phyloP scores from a whole-genome alignment of 345 rosid species.

The Geranium rotundifolium region DNA sequence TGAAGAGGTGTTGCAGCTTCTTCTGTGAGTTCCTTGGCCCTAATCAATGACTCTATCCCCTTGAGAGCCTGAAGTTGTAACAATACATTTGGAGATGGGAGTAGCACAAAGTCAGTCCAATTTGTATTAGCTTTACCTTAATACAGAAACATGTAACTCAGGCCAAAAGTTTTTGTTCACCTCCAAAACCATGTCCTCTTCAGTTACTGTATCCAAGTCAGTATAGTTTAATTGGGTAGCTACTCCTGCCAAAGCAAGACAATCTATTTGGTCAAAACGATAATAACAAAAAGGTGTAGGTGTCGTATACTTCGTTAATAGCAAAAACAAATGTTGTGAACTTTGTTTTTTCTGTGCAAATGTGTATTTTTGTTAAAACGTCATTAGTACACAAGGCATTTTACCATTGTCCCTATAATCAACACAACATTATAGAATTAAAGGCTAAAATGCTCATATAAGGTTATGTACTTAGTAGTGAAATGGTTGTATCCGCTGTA shows the following conservation, averaged over 20 bases:
- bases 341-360: no score
- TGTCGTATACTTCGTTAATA: background rate
- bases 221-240: constrained; percentile 45
- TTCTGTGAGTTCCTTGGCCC: constrained; percentile 83
- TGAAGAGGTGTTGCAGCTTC: constrained; percentile 79
- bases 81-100: background rate
- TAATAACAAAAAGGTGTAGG: background rate
- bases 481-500: constrained; percentile 66
- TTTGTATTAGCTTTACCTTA: background rate
- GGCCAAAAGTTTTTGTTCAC: constrained; percentile 18
- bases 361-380: no score
- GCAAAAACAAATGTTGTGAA: background rate
- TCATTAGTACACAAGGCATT: no score
- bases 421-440: no score
- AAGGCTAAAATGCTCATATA: no score
- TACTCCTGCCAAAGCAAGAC: constrained; percentile 35
- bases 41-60: constrained; percentile 61
- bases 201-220: constrained; percentile 42
- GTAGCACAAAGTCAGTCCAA: background rate
- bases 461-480: constrained; percentile 71
- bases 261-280: constrained; percentile 12
- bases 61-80: constrained; percentile 40
- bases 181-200: constrained; percentile 68
- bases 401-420: no score
- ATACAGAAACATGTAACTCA: background rate